Base-by-base conservation (phyloP, 2,329 filamentous ascomycete genomes). In the Stenocarpella maydis region DNA sequence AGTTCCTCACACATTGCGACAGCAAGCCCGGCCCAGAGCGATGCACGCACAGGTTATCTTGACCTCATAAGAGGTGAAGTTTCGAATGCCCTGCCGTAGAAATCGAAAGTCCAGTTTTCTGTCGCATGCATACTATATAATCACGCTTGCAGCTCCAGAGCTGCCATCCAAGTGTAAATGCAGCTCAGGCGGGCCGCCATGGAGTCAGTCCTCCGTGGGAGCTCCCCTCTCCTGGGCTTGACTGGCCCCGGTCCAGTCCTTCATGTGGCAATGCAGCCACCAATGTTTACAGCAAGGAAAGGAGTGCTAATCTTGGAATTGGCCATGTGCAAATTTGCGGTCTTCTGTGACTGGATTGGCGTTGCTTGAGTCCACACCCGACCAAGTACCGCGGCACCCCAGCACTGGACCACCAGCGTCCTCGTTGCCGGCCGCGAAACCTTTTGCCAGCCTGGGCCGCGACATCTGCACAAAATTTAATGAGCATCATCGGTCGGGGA, bases 391-490 rank as follows among this genome's bases (percentile, higher is more conserved):
- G 24, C 17, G 9, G 61, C 28, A 52, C 39, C n/a, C 17, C 17
- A 21, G 21, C 53, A 39, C 9, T 39, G 34, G 24, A 19, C 10
- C 49, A n/a, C 64, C 24, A 55, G 55, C 55, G n/a, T 17, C 39
- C n/a, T 14, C 49, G 19, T 61, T 63, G 54, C 69, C 54, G 54
- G 64, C 65, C 65, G 54, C 26, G 54, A 28, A 31, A 31, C 28
- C 61, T 49, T n/a, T 28, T 24, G 67, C 67, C 67, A 34, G 60
- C 67, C 60, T 34, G 50, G 37, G 37, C 49, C 34, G 1, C 34
- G 12, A 41, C 31, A 17, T 19, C 24, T n/a, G 39, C 4, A 21
- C 31, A 69, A 69, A 65, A 55, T 55, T 65, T 69, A 53, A n/a
- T 31, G 53, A 24, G n/a, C 53, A 65, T 65, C 45, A 41, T 49